Percentiles rank a stretch among this genome's conserved stretches.
Evolutionary conservation across 2,329 filamentous ascomycete species (phyloP).

Genomic region (Hymenoscyphus infarciens): DNA sequence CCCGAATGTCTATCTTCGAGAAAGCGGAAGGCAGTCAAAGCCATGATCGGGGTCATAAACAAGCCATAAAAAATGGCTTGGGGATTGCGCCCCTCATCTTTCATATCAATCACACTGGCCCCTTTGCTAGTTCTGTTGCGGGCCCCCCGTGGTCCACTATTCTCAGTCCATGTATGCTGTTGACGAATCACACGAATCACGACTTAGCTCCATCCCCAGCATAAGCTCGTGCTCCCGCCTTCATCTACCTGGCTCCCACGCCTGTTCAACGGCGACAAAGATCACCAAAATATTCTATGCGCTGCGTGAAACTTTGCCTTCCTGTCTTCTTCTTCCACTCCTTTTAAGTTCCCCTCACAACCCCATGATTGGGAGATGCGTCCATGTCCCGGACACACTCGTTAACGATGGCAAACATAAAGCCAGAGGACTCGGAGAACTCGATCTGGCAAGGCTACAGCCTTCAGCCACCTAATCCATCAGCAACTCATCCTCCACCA

Average conservation of each 20-base stretch:
- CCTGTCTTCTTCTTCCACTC: conserved; percentile 18
- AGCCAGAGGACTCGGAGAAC: conserved; percentile 34
- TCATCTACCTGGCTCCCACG: conserved; percentile 29
- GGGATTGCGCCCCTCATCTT: conserved; percentile 24
- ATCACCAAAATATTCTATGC: conserved; percentile 25
- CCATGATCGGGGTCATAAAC: conserved; percentile 22
- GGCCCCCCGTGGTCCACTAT: conserved; percentile 21
- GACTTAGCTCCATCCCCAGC: conserved; percentile 30
- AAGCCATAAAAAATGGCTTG: conserved; percentile 12
- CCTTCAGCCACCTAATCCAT: conserved; percentile 27
- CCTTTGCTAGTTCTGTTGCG: conserved; percentile 18
- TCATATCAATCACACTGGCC: conserved; percentile 21
- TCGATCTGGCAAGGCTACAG: conserved; percentile 35
- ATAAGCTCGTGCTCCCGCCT: conserved; percentile 31
- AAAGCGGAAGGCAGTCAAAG: conserved; percentile 31
- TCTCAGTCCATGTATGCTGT: conserved; percentile 22
- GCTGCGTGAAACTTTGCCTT: conserved; percentile 20
- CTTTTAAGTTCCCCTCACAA: conserved; percentile 15
- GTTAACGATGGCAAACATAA: conserved; percentile 35
- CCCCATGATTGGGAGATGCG: conserved; percentile 23
- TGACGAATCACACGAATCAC: conserved; percentile 26
- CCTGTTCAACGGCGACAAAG: conserved; percentile 25
- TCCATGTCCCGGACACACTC: conserved; percentile 35
- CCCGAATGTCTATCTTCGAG: conserved; percentile 19
- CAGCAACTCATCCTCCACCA: conserved; percentile 25